Conservation (phyloP, 2,329 filamentous ascomycete species). For the Leptoxyphium fumago region DNA sequence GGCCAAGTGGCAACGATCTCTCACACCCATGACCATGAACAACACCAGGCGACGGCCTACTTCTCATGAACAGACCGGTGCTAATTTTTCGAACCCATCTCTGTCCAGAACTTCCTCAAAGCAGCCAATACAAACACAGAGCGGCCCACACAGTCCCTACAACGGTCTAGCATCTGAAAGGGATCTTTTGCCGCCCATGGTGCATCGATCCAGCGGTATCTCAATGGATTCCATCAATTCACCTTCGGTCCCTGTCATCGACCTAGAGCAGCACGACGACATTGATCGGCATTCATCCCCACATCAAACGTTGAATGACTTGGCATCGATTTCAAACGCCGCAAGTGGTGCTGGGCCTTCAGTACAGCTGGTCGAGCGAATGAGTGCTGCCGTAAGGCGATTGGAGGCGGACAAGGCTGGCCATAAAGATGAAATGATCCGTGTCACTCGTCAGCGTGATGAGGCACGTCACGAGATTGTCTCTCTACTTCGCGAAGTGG, state of each 20-base stretch:
- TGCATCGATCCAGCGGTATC: conserved; percentile 33
- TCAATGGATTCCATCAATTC: conserved; percentile 18
- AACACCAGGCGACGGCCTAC: conserved; percentile 12
- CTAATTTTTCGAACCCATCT: conserved; percentile 17
- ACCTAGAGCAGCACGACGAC: conserved; percentile 39
- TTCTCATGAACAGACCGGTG: conserved; percentile 12
- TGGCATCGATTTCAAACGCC: conserved; percentile 32
- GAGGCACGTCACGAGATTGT: conserved; percentile 90
- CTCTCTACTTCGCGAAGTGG: conserved; percentile 70
- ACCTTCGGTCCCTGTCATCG: conserved; percentile 32
- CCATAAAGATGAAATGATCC: conserved; percentile 68
- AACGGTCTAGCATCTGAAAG: conserved; percentile 4
- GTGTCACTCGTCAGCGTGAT: conserved; percentile 74
- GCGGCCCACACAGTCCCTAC: neutral
- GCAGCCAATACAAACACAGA: conserved; percentile 5
- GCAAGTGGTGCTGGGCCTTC: conserved; percentile 82
- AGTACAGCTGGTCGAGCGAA: conserved; percentile 87
- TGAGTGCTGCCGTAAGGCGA: conserved; percentile 83
- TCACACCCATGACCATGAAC: conserved; percentile 19
- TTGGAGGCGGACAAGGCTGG: conserved; percentile 85
- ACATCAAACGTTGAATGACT: conserved; percentile 50
- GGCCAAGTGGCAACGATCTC: conserved; percentile 41
- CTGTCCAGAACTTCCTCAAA: conserved; percentile 18
- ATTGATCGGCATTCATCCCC: conserved; percentile 46
- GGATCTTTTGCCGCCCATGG: conserved; percentile 14